A percentile compares a stretch with the other conserved stretches of the same genome.
Conservation (phyloP, 495 filamentous ascomycete species). For the Annulohypoxylon bovei region DNA sequence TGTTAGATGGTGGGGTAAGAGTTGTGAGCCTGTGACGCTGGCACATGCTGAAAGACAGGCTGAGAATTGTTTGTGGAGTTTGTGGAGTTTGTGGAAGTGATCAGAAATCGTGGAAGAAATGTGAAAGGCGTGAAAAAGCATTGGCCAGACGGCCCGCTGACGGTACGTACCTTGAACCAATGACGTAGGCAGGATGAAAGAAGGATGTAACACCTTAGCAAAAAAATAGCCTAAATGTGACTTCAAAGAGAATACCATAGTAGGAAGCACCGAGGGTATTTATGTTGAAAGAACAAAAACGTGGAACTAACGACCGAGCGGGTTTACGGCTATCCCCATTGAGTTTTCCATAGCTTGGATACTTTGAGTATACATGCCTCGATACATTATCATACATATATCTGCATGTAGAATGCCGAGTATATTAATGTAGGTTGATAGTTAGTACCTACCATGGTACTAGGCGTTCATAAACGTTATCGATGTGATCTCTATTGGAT, state of each 20-base stretch:
- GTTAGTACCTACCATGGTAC: slow-evolving; percentile 3
- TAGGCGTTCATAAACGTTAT: slow-evolving; percentile 13
- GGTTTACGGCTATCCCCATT: slow-evolving; percentile 12
- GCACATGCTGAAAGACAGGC: slow-evolving; percentile 43
- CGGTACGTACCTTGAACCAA: slow-evolving; percentile 20
- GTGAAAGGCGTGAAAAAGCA: slow-evolving; percentile 36
- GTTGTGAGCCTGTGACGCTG: slow-evolving; percentile 42
- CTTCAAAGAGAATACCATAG: slow-evolving; percentile 8
- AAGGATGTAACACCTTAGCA: slow-evolving; percentile 20
- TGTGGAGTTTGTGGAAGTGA: slow-evolving; percentile 13
- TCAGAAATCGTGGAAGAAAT: slow-evolving; percentile 29
- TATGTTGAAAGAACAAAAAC: slow-evolving; percentile 4
- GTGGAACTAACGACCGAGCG: slow-evolving; percentile 20
- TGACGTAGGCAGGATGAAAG: slow-evolving; percentile 27
- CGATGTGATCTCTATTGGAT: slow-evolving; percentile 13
- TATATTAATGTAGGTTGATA: background rate
- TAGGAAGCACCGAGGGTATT: slow-evolving; percentile 17
- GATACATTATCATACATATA: slow-evolving; percentile 1
- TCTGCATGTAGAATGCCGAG: background rate
- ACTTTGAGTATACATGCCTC: background rate
- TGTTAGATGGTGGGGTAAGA: slow-evolving; percentile 28
- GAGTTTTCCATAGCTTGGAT: background rate
- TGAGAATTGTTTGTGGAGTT: slow-evolving; percentile 13
- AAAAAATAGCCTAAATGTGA: slow-evolving; percentile 41
- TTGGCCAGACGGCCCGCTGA: slow-evolving; percentile 14